A percentile compares a stretch with the other conserved stretches of the same genome.
Conservation (phyloP, 208 protist species). For the Giardia muris region DNA sequence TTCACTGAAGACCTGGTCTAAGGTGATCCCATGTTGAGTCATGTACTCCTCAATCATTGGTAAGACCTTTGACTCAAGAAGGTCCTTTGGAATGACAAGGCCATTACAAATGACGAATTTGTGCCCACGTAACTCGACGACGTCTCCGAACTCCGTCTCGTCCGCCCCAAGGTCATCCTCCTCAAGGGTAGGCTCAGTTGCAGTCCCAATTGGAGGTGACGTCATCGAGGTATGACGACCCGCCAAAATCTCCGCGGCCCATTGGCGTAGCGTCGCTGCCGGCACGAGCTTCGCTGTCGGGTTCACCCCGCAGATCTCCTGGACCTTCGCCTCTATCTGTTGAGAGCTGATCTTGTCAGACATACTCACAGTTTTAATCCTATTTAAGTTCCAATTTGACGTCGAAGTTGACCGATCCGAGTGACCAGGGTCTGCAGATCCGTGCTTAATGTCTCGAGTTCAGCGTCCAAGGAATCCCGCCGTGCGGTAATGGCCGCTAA, state of each 20-base stretch:
- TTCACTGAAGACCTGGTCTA: not conserved
- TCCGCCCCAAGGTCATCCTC: not conserved
- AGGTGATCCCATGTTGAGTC: not conserved
- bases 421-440: not conserved
- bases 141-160: not conserved
- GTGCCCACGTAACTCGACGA: not conserved
- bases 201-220: not conserved
- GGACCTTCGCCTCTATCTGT: not conserved
- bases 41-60: not conserved
- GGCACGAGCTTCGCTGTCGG: not conserved
- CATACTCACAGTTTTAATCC: no score
- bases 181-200: not conserved
- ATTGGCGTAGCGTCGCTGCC: not conserved
- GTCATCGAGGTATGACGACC: not conserved
- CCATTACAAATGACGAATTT: not conserved
- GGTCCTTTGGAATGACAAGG: not conserved
- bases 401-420: not conserved
- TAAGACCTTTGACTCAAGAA: not conserved
- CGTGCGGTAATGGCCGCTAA: not conserved
- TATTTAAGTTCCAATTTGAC: no score
- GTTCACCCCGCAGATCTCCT: not conserved
- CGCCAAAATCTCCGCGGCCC: not conserved
- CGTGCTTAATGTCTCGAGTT: not conserved
- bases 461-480: not conserved
- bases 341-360: no score